phyloP scores from a whole-genome alignment of 306 rosid species.

The Cucumis cinereus region DNA sequence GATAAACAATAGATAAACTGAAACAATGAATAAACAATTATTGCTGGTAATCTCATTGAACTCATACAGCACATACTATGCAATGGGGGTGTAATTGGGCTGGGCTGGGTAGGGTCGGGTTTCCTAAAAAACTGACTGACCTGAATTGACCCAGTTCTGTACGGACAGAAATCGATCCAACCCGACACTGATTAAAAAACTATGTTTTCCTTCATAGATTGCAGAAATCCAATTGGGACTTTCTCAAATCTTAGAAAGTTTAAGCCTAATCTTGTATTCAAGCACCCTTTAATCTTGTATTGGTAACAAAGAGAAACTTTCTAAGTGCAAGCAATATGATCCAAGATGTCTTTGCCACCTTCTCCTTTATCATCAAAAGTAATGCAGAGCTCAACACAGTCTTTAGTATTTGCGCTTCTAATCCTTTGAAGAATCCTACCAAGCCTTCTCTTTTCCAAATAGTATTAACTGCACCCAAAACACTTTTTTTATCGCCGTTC shows the following conservation, averaged over 20 bases:
- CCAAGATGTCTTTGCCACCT: conserved; percentile 76
- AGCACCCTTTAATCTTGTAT: conserved; percentile 39
- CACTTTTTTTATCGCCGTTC: conserved; percentile 40
- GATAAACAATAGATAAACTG: too few relatives aligned
- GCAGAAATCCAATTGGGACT: not conserved
- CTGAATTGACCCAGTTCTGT: too few relatives aligned
- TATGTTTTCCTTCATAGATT: not conserved
- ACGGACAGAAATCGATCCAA: too few relatives aligned
- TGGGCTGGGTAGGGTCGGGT: too few relatives aligned
- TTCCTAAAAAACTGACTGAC: too few relatives aligned
- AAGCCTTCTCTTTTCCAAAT: conserved; percentile 77
- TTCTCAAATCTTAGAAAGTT: not conserved
- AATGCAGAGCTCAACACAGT: conserved; percentile 87
- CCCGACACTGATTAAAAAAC: not conserved
- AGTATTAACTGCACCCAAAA: conserved; percentile 52
- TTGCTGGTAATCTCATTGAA: not conserved
- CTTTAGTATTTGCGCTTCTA: conserved; percentile 82
- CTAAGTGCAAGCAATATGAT: conserved; percentile 44
- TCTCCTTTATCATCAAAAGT: conserved; percentile 86
- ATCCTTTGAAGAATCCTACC: conserved; percentile 81
- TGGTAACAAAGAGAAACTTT: conserved; percentile 36
- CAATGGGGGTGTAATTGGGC: not conserved
- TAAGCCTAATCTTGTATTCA: conserved; percentile 3
- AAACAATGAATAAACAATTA: not conserved
- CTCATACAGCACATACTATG: not conserved